Conservation (phyloP, 371 early-diverging fungal genomes). For the Haplosporangium sp. region DNA sequence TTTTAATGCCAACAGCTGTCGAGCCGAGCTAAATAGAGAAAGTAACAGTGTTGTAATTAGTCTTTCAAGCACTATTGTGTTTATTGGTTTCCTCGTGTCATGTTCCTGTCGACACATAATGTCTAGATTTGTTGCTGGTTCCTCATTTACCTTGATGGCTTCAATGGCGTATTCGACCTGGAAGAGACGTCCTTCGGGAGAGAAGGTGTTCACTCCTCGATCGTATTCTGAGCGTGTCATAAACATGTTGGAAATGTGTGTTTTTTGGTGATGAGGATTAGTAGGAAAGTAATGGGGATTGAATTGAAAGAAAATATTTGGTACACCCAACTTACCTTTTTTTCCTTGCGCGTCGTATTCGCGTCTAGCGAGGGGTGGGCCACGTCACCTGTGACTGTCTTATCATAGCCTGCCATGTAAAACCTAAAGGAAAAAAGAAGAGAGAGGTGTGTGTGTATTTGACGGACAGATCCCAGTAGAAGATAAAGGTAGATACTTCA, state of each 20-base stretch:
- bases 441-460: too few species aligned
- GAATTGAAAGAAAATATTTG: not conserved
- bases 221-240: constrained; percentile 94
- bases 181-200: constrained; percentile 98
- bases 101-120: not conserved
- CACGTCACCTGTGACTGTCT: constrained; percentile 22
- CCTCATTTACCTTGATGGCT: constrained; percentile 91
- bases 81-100: not conserved
- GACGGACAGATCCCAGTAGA: too few species aligned
- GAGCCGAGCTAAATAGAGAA: constrained; percentile 87
- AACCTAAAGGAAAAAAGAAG: too few species aligned
- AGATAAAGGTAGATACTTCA: too few species aligned
- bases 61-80: not conserved
- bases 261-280: constrained; percentile 1
- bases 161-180: constrained; percentile 99
- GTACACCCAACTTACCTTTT: not conserved
- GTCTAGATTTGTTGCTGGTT: not conserved
- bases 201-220: constrained; percentile 99
- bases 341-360: constrained; percentile 10
- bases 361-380: constrained; percentile 3
- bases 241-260: constrained; percentile 63
- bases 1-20: constrained; percentile 97
- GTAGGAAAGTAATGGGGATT: not conserved
- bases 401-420: too few species aligned
- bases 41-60: not conserved